Base-by-base conservation (phyloP, 1,284 basidiomycete species). In the Macrocybe sp. region DNA sequence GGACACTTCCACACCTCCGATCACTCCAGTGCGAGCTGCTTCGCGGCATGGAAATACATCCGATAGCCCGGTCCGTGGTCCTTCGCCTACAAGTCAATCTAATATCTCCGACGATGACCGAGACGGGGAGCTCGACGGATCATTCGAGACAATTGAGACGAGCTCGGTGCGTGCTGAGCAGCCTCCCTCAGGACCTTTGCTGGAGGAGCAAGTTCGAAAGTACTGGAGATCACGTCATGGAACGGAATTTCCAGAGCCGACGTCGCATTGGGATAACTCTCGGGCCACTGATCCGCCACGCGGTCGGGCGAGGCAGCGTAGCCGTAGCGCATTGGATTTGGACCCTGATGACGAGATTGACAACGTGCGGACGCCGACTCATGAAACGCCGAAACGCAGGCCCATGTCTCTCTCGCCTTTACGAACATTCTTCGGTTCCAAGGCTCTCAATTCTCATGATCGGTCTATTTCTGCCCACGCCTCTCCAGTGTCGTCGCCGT, bases 351-450 rank as follows among this genome's bases (percentile, higher is more conserved):
- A 52, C 8, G 36, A 46, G 33, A 59, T 52, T 47, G 57, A 49
- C 34, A 14, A 35, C 36, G 50, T 44, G 6, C 44, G 52, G 31
- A 44, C 50, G 37, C 50, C 55, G 29, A 43, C 48, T 30, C 49
- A 53, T 32, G 54, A 55, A 16, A 55, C 56, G 14, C 46, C 59
- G 6, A 69, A 67, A 51, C 59, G 64, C 41, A 62, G 66, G 36
- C 64, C 69, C 42, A 47, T 69, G 37, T 69, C 70, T 5, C 55
- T 73, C n/a, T 72, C 70, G 8, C 69, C 72, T 2, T 58, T 74
- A 7, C 62, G 66, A 31, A 72, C 69, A 4, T 57, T 74, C 29
- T 69, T 74, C 46, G 67, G 69, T n/a, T 62, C 65, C 28, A 64
- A 63, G 40, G 53, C 62, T 9, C 56, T 61, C 41, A 52, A 50